Percentiles rank a stretch among this genome's conserved stretches.
phyloP scores from a whole-genome alignment of 768 basidiomycete genomes.

The Psilocybe sp. region DNA sequence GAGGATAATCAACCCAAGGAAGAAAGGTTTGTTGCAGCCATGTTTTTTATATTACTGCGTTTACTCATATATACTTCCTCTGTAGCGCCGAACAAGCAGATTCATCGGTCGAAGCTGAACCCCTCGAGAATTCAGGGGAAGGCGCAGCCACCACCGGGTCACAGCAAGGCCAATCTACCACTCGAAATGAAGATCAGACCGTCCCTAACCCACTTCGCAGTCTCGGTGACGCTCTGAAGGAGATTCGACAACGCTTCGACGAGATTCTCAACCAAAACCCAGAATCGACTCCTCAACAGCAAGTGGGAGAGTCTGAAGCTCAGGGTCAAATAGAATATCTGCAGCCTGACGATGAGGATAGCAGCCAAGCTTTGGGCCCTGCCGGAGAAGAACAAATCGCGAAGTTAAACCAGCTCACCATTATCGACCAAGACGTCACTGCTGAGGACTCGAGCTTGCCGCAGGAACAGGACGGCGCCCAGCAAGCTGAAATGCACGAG shows the following conservation, averaged over 20 bases:
- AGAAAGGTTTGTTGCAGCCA: constrained; percentile 23
- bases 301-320: constrained; percentile 33
- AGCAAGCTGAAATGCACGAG: constrained; percentile 24
- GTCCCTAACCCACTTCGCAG: constrained; percentile 64
- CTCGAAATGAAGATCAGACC: constrained; percentile 35
- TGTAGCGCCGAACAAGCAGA: constrained; percentile 8
- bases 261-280: constrained; percentile 61
- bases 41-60: constrained; percentile 6
- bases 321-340: constrained; percentile 73
- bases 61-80: background rate
- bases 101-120: constrained; percentile 10
- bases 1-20: constrained; percentile 27
- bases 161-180: constrained; percentile 41
- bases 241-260: constrained; percentile 80
- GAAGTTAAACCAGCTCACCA: constrained; percentile 75
- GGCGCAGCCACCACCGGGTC: constrained; percentile 38
- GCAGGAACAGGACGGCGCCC: constrained; percentile 47
- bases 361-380: constrained; percentile 88
- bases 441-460: constrained; percentile 26
- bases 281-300: constrained; percentile 29
- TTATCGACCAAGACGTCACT: constrained; percentile 58
- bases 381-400: constrained; percentile 82
- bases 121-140: constrained; percentile 12
- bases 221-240: constrained; percentile 79
- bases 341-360: constrained; percentile 62